These are phyloP conservation scores for Coleophoma crateriformis DNA, from an alignment of 2,329 filamentous ascomycete genomes.

Conservation along the genomic window DNA sequence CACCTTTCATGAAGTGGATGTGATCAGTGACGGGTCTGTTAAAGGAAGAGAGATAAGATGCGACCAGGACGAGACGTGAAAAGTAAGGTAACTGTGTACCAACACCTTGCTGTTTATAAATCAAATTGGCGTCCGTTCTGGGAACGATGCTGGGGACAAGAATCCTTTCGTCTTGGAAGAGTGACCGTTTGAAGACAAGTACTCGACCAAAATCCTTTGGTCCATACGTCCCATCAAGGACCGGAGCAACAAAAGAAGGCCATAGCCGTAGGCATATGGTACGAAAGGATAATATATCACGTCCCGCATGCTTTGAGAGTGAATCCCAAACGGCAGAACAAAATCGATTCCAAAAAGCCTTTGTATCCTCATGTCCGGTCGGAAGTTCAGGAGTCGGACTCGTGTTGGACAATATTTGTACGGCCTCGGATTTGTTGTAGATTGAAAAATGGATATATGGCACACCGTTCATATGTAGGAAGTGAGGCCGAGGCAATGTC, in stretches of 20 bases:
- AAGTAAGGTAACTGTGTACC: constrained; percentile 59
- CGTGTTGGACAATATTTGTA: constrained; percentile 65
- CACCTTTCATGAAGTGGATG: constrained; percentile 59
- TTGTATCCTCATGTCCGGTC: constrained; percentile 40
- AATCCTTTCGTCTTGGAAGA: constrained; percentile 69
- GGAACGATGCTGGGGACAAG: constrained; percentile 60
- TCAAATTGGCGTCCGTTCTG: constrained; percentile 1
- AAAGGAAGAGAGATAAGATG: constrained; percentile 77
- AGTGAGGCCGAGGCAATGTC: constrained; percentile 62
- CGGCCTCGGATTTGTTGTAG: constrained; percentile 76
- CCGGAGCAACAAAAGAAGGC: constrained; percentile 76
- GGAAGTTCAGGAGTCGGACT: constrained; percentile 41
- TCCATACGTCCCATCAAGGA: constrained; percentile 61
- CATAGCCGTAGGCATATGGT: constrained; percentile 71
- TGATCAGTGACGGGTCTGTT: constrained; percentile 70
- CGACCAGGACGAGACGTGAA: constrained; percentile 67
- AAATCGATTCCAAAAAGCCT: constrained; percentile 75
- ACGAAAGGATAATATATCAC: constrained; percentile 70
- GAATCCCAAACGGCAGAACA: constrained; percentile 82
- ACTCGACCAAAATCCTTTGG: constrained; percentile 81
- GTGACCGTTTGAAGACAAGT: constrained; percentile 61
- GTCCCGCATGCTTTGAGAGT: constrained; percentile 71
- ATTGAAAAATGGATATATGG: constrained; percentile 79
- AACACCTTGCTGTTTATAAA: constrained; percentile 32
- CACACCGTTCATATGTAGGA: constrained; percentile 64